A percentile compares a stretch with the other conserved stretches of the same genome.
Conservation (phyloP, 345 rosid genomes). For the Arabis alpina region DNA sequence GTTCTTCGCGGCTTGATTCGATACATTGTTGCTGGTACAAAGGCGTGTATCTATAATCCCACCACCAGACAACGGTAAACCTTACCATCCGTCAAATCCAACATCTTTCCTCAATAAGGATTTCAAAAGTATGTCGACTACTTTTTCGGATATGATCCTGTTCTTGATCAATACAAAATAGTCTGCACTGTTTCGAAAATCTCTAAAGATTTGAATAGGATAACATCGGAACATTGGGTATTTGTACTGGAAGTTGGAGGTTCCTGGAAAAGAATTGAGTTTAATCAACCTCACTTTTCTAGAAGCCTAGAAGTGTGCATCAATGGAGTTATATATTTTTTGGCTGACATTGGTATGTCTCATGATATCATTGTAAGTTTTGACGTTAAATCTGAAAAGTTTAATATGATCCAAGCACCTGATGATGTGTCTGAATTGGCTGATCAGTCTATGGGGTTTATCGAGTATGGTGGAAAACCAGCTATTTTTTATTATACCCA, state of each 20-base stretch:
- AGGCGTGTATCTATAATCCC: slow-evolving; percentile 25
- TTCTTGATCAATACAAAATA: slow-evolving; percentile 31
- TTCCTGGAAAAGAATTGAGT: slow-evolving; percentile 7
- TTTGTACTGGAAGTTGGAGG: slow-evolving; percentile 5
- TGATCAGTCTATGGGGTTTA: no score
- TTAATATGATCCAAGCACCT: no score
- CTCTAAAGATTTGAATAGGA: rapidly evolving
- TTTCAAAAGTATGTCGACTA: neutral
- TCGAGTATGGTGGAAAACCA: slow-evolving; percentile 1
- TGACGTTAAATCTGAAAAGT: no score
- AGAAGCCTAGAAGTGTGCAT: neutral
- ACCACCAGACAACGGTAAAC: slow-evolving; percentile 1
- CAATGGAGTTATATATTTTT: neutral
- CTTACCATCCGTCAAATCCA: slow-evolving; percentile 5
- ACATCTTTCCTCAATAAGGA: neutral
- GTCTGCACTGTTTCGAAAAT: neutral
- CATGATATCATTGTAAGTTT: no score
- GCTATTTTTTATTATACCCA: neutral
- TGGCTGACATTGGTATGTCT: no score
- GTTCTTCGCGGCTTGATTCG: slow-evolving; percentile 18
- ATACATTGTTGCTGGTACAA: neutral
- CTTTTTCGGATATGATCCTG: slow-evolving; percentile 15
- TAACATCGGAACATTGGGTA: slow-evolving; percentile 20
- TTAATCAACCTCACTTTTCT: neutral
- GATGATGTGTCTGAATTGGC: no score